These are phyloP conservation scores for Termitomyces titanicus DNA, from an alignment of 768 basidiomycete genomes.

Conservation along the genomic window DNA sequence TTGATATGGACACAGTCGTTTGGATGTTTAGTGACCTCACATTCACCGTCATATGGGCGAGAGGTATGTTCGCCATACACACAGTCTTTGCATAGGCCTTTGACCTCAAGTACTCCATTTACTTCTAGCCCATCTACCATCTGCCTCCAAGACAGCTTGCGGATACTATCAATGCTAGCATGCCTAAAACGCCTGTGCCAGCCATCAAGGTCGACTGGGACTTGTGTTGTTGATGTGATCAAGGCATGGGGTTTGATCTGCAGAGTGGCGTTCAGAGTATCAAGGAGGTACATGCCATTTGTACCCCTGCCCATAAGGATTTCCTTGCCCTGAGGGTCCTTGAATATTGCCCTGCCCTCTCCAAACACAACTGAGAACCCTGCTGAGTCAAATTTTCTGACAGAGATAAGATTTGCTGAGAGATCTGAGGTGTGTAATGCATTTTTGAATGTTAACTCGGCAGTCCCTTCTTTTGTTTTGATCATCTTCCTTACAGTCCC, in stretches of 20 bases:
- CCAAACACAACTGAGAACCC: neutral
- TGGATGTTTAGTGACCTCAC: neutral
- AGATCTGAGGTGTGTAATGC: constrained; percentile 1
- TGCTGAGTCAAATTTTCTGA: neutral
- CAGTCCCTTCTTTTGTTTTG: neutral
- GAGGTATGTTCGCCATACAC: neutral
- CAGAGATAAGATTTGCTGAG: constrained; percentile 1
- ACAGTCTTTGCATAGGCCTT: neutral
- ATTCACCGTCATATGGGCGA: neutral
- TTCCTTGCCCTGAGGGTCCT: neutral
- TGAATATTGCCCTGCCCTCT: neutral
- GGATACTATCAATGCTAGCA: neutral
- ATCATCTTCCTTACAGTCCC: neutral
- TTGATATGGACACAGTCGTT: neutral
- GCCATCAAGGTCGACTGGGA: too few relatives aligned
- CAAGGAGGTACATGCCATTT: neutral
- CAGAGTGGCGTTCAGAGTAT: neutral
- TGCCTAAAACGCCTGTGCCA: neutral
- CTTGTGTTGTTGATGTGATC: too few relatives aligned
- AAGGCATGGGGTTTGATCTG: too few relatives aligned
- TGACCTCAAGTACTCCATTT: neutral
- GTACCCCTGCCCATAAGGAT: too few relatives aligned
- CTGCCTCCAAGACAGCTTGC: neutral
- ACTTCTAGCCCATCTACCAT: neutral
- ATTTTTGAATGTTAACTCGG: neutral